Conservation (phyloP, 345 rosid genomes). For the Leavenworthia alabamica region DNA sequence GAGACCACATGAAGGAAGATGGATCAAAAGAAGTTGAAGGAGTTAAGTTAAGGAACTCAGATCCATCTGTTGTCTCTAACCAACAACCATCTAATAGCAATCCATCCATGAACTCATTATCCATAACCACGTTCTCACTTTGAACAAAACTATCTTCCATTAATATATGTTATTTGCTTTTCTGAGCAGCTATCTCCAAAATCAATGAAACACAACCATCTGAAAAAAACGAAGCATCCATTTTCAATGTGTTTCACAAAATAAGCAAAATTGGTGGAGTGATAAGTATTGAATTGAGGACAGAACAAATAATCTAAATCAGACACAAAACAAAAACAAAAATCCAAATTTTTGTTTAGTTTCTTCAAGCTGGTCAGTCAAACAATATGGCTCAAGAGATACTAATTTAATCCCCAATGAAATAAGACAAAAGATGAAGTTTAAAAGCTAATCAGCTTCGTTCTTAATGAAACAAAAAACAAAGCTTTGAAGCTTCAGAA, state of each 20-base stretch:
- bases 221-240: constrained; percentile 10
- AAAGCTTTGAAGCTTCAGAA: too few species aligned
- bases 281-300: not conserved
- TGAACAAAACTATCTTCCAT: constrained; percentile 61
- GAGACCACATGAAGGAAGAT: constrained; percentile 42
- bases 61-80: constrained; percentile 80
- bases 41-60: constrained; percentile 53
- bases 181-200: not conserved
- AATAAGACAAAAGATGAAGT: not conserved
- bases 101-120: constrained; percentile 67
- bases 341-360: constrained; percentile 35
- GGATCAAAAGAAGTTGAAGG: constrained; percentile 44
- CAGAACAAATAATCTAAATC: constrained; percentile 17
- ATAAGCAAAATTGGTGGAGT: not conserved
- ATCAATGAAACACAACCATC: constrained; percentile 23
- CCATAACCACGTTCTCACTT: constrained; percentile 46
- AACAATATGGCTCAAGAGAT: constrained; percentile 23
- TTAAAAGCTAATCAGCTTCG: not conserved
- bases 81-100: constrained; percentile 85
- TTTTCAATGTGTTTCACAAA: not conserved
- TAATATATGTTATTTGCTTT: not conserved
- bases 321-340: not conserved
- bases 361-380: constrained; percentile 27
- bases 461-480: not conserved
- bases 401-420: not conserved